phyloP scores from a whole-genome alignment of 768 basidiomycete species.

The Hypholoma fasciculare region DNA sequence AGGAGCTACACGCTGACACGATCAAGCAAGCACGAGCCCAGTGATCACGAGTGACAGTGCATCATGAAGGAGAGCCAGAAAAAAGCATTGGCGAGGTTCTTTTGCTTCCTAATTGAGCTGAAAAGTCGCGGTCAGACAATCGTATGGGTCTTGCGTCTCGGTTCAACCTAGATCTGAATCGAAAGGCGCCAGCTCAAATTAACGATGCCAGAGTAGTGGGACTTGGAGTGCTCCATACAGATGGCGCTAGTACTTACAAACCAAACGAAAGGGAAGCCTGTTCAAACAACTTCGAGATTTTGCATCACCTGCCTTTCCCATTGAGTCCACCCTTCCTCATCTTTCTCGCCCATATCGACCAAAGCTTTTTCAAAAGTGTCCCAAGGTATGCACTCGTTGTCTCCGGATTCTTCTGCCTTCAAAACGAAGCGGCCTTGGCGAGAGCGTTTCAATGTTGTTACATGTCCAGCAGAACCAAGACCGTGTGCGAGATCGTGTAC shows the following conservation, averaged over 20 bases:
- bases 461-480: slow-evolving; percentile 88
- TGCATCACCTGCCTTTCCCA: slow-evolving; percentile 87
- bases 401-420: slow-evolving; percentile 46
- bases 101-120: neutral
- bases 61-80: neutral
- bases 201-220: neutral
- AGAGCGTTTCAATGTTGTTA: slow-evolving; percentile 87
- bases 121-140: neutral
- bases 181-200: neutral
- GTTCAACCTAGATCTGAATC: neutral
- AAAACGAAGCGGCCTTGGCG: slow-evolving; percentile 83
- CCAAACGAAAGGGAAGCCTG: neutral
- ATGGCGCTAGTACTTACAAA: neutral
- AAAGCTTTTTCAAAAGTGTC: slow-evolving; percentile 67
- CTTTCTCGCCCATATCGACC: slow-evolving; percentile 50
- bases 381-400: slow-evolving; percentile 71
- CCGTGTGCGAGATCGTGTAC: slow-evolving; percentile 89
- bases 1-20: neutral
- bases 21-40: neutral
- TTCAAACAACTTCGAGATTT: slow-evolving; percentile 58
- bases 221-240: neutral
- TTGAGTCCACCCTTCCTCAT: slow-evolving; percentile 64
- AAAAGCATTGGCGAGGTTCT: neutral
- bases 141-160: neutral
- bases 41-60: neutral